Percentiles rank a stretch among this genome's conserved stretches.
These are phyloP conservation scores for Penium margaritaceum DNA, from an alignment of 139 green algal species.

Conservation along the genomic window DNA sequence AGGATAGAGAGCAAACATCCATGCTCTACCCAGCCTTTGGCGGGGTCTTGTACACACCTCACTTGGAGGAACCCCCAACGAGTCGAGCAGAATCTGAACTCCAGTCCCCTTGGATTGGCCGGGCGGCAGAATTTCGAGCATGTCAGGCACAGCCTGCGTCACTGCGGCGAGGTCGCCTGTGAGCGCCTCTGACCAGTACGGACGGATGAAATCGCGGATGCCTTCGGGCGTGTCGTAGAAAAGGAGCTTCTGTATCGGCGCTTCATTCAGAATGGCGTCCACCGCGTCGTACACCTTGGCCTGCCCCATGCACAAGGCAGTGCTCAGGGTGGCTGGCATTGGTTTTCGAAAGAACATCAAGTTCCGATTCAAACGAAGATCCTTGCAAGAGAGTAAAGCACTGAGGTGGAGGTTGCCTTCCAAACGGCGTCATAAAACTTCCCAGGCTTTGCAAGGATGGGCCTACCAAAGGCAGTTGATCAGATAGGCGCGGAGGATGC, in stretches of 20 bases:
- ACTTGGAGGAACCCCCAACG: slow-evolving; percentile 9
- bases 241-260: slow-evolving; percentile 41
- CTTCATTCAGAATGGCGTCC: slow-evolving; percentile 18
- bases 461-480: too few relatives aligned
- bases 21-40: too few relatives aligned
- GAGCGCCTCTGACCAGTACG: slow-evolving; percentile 31
- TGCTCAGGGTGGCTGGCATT: too few relatives aligned
- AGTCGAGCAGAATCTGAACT: slow-evolving; percentile 43
- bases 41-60: too few relatives aligned
- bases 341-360: too few relatives aligned
- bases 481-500: too few relatives aligned
- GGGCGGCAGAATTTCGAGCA: slow-evolving; percentile 85
- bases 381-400: too few relatives aligned
- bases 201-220: slow-evolving; percentile 29
- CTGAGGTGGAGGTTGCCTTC: too few relatives aligned
- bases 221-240: slow-evolving; percentile 43
- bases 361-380: too few relatives aligned
- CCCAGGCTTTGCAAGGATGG: too few relatives aligned
- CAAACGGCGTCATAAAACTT: too few relatives aligned
- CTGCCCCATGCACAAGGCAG: slow-evolving; percentile 33
- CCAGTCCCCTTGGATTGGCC: slow-evolving; percentile 79
- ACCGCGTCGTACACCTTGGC: slow-evolving; percentile 29
- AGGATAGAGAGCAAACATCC: not conserved
- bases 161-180: slow-evolving; percentile 19
- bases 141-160: slow-evolving; percentile 74